Base-by-base conservation (phyloP, 805 yeast genomes). In the Hanseniaspora lachancei region DNA sequence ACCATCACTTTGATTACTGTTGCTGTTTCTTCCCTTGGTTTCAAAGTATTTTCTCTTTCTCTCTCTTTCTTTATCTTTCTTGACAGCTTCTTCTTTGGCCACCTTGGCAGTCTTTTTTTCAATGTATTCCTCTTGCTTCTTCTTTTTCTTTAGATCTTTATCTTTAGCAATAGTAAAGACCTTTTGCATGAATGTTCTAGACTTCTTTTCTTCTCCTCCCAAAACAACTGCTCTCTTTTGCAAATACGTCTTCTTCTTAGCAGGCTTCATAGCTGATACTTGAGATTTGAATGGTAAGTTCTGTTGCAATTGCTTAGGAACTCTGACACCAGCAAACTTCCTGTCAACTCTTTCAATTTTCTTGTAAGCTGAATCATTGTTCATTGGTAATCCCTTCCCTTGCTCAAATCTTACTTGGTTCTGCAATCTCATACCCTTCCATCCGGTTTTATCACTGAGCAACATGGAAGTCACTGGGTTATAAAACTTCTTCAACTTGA, bases 381-480 rank as follows among this genome's bases (percentile, higher is more conserved):
- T 70, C 52, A 70, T 68, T 49, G 91, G 91, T 0, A 93, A 80
- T 21, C 77, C 79, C 48, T 88, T 64, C 40, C 76, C 77, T 61
- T 76, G 68, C 24, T 77, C 95, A 23, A 93, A 91, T 64, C 98
- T 80, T 44, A 93, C 89, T 63, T 84, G 84, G 57, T 98, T 98
- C 0, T 97, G 93, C 59, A 91, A 75, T 66, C 95, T 79, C 95
- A 93, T 89, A 60, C 99, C 99, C 64, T 79, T 79, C 99, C 99
- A 93, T 64, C 86, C 86, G 35, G 76, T 74, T 71, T 93, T 93
- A 61, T 88, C 79, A 38, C 73, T 66, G 57, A 89, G 70, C 63
- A 95, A 74, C 66, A 91, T 74, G 1, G 98, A 93, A 0, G 97
- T 86, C 21, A 93, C 97, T 1, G 97, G 97, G 66, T 93, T 95